Percentiles rank a stretch among this genome's conserved stretches.
Evolutionary conservation across 495 filamentous ascomycete species (phyloP).

Genomic region (Letharia columbiana): DNA sequence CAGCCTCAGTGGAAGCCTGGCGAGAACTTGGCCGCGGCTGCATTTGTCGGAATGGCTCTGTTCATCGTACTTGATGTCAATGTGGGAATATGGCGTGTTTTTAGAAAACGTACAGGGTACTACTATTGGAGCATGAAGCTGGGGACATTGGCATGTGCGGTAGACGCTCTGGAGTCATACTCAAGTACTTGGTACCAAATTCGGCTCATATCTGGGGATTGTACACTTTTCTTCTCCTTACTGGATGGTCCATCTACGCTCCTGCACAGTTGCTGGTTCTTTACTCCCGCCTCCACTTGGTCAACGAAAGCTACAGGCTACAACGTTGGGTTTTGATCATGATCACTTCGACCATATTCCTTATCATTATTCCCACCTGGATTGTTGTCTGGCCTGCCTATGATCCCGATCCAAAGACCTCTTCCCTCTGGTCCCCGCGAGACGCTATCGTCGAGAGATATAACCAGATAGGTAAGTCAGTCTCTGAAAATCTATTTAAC

Average conservation of each 20-base stretch:
- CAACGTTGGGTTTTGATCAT: conserved; percentile 29
- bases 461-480: conserved; percentile 27
- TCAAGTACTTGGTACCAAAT: conserved; percentile 29
- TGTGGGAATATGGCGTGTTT: conserved; percentile 47
- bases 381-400: conserved; percentile 22
- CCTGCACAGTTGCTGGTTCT: conserved; percentile 33
- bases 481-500: no score
- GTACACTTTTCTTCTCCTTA: conserved; percentile 23
- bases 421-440: conserved; percentile 27
- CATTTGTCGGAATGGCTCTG: conserved; percentile 45
- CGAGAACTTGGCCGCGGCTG: conserved; percentile 26
- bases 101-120: conserved; percentile 43
- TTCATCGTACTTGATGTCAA: conserved; percentile 50
- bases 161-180: conserved; percentile 31
- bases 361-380: conserved; percentile 30
- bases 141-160: conserved; percentile 30
- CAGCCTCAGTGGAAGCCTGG: conserved; percentile 15
- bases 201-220: conserved; percentile 21
- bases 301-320: conserved; percentile 23
- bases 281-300: conserved; percentile 36
- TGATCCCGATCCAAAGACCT: conserved; percentile 11
- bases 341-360: conserved; percentile 29
- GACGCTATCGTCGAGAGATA: conserved; percentile 37
- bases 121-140: conserved; percentile 40
- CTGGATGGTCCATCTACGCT: conserved; percentile 32